phyloP scores from a whole-genome alignment of 2,329 filamentous ascomycete genomes.

The Blastomyces parvus region DNA sequence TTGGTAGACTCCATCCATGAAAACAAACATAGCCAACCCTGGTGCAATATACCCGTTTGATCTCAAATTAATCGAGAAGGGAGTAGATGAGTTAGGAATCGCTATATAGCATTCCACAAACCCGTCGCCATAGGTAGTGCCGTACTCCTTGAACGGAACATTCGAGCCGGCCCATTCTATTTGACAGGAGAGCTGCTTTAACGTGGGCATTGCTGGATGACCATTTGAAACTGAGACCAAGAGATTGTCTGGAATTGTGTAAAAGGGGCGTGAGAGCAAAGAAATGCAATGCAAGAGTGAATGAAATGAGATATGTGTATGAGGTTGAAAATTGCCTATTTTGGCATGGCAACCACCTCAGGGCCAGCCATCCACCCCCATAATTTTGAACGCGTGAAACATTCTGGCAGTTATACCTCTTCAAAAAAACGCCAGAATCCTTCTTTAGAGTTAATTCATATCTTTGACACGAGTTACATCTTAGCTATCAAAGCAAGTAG shows the following conservation, averaged over 20 bases:
- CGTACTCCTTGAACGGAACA: constrained; percentile 41
- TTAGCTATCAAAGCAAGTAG: neutral
- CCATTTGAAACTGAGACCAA: neutral
- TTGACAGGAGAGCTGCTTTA: constrained; percentile 45
- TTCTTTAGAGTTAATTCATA: neutral
- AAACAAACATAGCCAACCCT: constrained; percentile 47
- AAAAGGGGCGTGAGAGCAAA: neutral
- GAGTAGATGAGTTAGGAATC: constrained; percentile 37
- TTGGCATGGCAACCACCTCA: constrained; percentile 1
- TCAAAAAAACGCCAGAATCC: neutral
- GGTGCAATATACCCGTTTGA: constrained; percentile 44
- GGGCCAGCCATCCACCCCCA: neutral
- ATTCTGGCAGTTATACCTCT: neutral
- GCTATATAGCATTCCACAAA: constrained; percentile 44
- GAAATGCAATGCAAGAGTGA: neutral
- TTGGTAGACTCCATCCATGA: constrained; percentile 49
- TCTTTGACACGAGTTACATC: neutral
- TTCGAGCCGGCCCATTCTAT: constrained; percentile 41
- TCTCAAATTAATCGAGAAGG: constrained; percentile 43
- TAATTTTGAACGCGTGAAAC: neutral
- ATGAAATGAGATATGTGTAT: neutral
- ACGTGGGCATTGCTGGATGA: constrained; percentile 40
- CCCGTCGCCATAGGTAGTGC: constrained; percentile 43
- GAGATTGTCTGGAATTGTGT: neutral
- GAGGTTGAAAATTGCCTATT: constrained; percentile 4